Evolutionary conservation across 768 basidiomycete species (phyloP).

Genomic region (Sarcodon sp.): DNA sequence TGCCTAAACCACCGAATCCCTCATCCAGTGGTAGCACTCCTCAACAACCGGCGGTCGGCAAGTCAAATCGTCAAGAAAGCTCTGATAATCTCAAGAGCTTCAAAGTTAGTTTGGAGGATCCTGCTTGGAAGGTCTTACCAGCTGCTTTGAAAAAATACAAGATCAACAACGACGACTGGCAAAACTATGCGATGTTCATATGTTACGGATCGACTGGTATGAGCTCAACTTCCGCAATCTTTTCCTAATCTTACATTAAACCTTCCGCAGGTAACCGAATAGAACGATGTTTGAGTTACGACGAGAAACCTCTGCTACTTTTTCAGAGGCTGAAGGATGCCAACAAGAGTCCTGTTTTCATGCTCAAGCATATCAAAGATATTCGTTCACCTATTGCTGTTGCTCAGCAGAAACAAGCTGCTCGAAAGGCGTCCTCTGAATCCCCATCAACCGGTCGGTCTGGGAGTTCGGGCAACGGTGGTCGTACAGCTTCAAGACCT

Average conservation of each 20-base stretch:
- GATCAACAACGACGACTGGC: constrained; percentile 98
- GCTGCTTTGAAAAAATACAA: constrained; percentile 98
- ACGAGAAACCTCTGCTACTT: constrained; percentile 92
- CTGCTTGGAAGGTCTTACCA: constrained; percentile 96
- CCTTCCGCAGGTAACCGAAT: constrained; percentile 45
- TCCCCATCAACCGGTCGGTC: constrained; percentile 9
- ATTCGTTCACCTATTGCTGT: constrained; percentile 96
- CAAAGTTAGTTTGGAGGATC: constrained; percentile 95
- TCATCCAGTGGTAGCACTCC: constrained; percentile 1
- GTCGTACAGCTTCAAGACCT: constrained; percentile 31
- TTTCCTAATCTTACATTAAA: not conserved
- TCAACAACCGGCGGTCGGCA: constrained; percentile 7
- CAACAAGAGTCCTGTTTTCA: constrained; percentile 97
- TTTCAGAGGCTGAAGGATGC: constrained; percentile 97
- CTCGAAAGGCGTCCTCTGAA: constrained; percentile 56
- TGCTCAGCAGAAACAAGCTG: constrained; percentile 91
- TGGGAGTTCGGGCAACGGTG: constrained; percentile 12
- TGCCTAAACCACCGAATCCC: not conserved
- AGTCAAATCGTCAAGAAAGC: constrained; percentile 43
- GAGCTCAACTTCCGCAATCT: constrained; percentile 12
- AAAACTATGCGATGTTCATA: constrained; percentile 99
- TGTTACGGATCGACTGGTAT: constrained; percentile 89
- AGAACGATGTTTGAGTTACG: constrained; percentile 93
- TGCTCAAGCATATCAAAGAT: constrained; percentile 94
- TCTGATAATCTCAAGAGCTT: constrained; percentile 80